Percentiles rank a stretch among this genome's conserved stretches.
phyloP scores from a whole-genome alignment of 2,329 filamentous ascomycete species.

The Venturia asperata region DNA sequence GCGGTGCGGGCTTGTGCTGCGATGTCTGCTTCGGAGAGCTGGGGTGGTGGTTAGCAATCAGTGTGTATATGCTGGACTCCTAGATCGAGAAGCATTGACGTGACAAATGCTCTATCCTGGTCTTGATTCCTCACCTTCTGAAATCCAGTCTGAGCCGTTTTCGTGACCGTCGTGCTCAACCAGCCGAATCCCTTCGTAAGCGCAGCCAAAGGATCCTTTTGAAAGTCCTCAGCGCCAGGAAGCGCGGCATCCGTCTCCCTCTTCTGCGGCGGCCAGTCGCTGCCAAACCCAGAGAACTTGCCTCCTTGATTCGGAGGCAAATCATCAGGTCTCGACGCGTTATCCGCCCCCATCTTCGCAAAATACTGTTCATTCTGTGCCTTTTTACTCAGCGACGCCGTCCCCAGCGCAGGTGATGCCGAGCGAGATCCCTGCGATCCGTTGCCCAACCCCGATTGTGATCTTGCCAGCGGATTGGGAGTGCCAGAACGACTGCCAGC shows the following conservation, averaged over 20 bases:
- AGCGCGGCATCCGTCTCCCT: constrained; percentile 39
- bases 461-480: constrained; percentile 33
- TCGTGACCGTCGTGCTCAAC: constrained; percentile 81
- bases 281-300: constrained; percentile 88
- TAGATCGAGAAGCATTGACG: background rate
- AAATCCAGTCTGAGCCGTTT: constrained; percentile 82
- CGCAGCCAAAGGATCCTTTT: constrained; percentile 82
- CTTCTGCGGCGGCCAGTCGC: constrained; percentile 51
- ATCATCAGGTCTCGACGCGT: constrained; percentile 65
- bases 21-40: constrained; percentile 65
- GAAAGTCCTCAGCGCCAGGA: constrained; percentile 69
- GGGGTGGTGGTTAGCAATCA: constrained; percentile 19
- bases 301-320: constrained; percentile 85
- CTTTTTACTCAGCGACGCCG: constrained; percentile 42
- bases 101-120: background rate
- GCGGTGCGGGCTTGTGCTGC: constrained; percentile 53
- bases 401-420: constrained; percentile 27
- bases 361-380: constrained; percentile 81
- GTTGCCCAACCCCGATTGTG: background rate
- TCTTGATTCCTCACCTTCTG: constrained; percentile 57
- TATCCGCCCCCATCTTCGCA: constrained; percentile 73
- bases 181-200: constrained; percentile 90
- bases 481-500: constrained; percentile 34
- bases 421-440: constrained; percentile 32
- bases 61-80: background rate